Conservation (phyloP, 306 rosid species). For the Lablab purpureus region DNA sequence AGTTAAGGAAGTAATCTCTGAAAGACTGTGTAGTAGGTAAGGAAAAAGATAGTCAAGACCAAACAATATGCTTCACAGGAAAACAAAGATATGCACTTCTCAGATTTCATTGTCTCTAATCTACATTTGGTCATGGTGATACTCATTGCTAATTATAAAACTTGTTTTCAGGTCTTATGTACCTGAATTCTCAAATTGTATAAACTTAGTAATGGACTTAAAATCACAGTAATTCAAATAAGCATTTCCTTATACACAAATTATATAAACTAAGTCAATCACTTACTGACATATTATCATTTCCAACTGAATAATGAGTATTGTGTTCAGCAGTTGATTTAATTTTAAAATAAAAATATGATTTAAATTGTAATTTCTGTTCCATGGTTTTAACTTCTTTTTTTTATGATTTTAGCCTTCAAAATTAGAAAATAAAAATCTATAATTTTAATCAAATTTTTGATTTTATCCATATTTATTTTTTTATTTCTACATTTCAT, state of each 20-base stretch:
- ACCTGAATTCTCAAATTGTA: neutral
- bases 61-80: conserved; percentile 11
- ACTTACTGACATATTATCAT: neutral
- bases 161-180: neutral
- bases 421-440: no score
- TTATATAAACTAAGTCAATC: neutral
- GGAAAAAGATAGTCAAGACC: conserved; percentile 5
- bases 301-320: neutral
- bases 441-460: no score
- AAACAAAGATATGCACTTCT: conserved; percentile 9
- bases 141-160: neutral
- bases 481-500: no score
- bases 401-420: no score
- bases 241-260: neutral
- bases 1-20: neutral
- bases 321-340: neutral
- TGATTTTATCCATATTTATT: no score
- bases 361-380: no score
- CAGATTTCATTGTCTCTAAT: conserved; percentile 3
- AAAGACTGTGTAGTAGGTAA: neutral
- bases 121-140: neutral
- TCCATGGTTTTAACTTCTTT: no score
- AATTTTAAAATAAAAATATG: neutral
- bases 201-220: neutral
- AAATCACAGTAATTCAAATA: neutral